Base-by-base conservation (phyloP, 2,329 filamentous ascomycete genomes). In the Coniella vitis region DNA sequence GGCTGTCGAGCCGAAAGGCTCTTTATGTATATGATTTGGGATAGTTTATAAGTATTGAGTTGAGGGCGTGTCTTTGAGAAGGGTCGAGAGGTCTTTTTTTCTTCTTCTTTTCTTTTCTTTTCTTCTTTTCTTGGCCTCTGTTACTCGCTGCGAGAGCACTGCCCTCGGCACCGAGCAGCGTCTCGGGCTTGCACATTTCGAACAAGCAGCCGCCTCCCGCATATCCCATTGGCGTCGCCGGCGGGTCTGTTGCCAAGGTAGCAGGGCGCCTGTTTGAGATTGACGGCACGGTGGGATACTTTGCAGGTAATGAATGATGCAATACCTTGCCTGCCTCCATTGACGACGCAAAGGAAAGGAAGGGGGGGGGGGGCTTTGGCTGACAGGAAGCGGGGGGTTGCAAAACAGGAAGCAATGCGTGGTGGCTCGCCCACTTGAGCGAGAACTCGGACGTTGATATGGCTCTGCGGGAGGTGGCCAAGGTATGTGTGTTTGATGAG, bases 391-490 rank as follows among this genome's bases (percentile, higher is more conserved):
- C n/a, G n/a, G n/a, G 37, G 13, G 8, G 13, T 31, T 4, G 9
- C 13, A 42, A 42, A 10, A 20, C 13, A 53, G 51, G 47, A 14
- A 53, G 47, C 31, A 53, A 53, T 25, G 47, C 47, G 12, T 53
- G 51, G 51, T 53, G 51, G 51, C 51, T 53, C 20, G 51, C 47
- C 14, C 47, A 49, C 55, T 57, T 72, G 37, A 74, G 68, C 56
- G 73, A 75, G 48, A 68, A 78, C 53, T 67, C 63, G 7, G 78
- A 84, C 58, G 70, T 81, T 13, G 75, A 82, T 56, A 63, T 65
- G n/a, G 63, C 46, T 16, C 47, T 52, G n/a, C 49, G 41, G 29
- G 46, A 52, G 16, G 42, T 52, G 37, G 46, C 50, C 32, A 52
- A 52, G 50, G 50, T 52, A 9, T 2, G 25, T 19, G n/a, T n/a